These are phyloP conservation scores for Colletotrichum lupini DNA, from an alignment of 2,329 filamentous ascomycete species.

Conservation along the genomic window DNA sequence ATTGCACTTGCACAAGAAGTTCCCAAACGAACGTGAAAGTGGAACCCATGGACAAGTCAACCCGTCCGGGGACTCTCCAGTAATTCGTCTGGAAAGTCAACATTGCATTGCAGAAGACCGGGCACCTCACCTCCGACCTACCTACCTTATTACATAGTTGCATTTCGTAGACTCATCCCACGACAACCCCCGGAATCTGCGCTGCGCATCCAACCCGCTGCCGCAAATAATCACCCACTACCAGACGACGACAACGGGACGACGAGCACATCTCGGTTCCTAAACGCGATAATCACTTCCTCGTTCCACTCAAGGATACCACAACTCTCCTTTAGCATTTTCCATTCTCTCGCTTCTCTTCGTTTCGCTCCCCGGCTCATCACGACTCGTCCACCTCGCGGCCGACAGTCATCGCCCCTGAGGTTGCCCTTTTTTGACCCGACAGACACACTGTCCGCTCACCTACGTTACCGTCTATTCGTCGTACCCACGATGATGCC, in stretches of 20 bases:
- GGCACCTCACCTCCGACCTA: background rate
- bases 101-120: constrained; percentile 6
- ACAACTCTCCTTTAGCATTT: constrained; percentile 25
- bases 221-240: constrained; percentile 11
- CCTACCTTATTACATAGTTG: background rate
- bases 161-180: background rate
- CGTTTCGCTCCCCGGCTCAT: constrained; percentile 2
- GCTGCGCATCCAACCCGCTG: constrained; percentile 17
- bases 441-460: constrained; percentile 22
- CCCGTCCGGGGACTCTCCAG: constrained; percentile 7
- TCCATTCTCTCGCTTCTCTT: constrained; percentile 14
- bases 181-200: constrained; percentile 7
- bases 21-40: constrained; percentile 18
- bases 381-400: constrained; percentile 13
- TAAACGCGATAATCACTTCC: constrained; percentile 26
- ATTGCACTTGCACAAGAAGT: background rate
- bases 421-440: constrained; percentile 15
- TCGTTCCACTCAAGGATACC: background rate
- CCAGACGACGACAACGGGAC: constrained; percentile 13
- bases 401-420: constrained; percentile 22
- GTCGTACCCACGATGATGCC: constrained; percentile 32
- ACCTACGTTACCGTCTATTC: background rate
- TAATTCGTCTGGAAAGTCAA: constrained; percentile 31
- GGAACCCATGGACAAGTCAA: constrained; percentile 24
- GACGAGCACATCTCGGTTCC: background rate